Evolutionary conservation across 768 basidiomycete species (phyloP), one percentile per base, ranked within the genome.

Genomic region (Tulasnella sp.): DNA sequence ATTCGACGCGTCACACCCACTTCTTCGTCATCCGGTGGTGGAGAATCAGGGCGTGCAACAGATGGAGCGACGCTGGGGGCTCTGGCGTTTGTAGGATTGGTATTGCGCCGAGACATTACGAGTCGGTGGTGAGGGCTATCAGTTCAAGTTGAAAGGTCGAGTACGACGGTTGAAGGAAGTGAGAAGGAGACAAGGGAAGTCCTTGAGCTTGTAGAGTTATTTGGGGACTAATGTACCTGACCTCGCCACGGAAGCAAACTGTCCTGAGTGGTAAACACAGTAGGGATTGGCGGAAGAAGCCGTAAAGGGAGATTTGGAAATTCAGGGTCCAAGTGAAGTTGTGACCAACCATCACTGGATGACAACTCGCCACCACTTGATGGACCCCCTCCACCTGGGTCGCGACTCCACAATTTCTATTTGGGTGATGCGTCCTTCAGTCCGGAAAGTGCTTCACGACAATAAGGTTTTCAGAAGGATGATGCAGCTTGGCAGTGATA

Each of bases 11-110:
- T 28, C 79, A 22, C 58, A 11, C 28, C n/a, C 74, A 81, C 89
- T 24, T 88, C 89, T n/a, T 85, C 76, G 28, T 89, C 89, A 12
- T 88, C 87, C 37, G 83, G 84, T 58, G 90, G 89, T 76, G 77
- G 77, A 40, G 58, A 60, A 28, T 48, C 34, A n/a, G 50, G 50
- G 40, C 54, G 50, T 41, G 50, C n/a, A 34, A 42, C 37, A 8
- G 77, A 78, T 4, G 77, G 77, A 28, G 77, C 77, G 31, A 78
- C 77, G 58, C 77, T 78, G 22, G 31, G 28, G 7, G 50, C 77
- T 64, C 77, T 54, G 20, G 50, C 48, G 31, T n/a, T 31, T 28
- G 77, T 41, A 40, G 77, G 40, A 2, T 31, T 72, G 1, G 77
- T 78, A 41, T 78, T 78, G 60, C 77, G 77, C 7, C 60, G 77